phyloP scores from a whole-genome alignment of 2,329 filamentous ascomycete species.

The Sclerotinia spermophila region DNA sequence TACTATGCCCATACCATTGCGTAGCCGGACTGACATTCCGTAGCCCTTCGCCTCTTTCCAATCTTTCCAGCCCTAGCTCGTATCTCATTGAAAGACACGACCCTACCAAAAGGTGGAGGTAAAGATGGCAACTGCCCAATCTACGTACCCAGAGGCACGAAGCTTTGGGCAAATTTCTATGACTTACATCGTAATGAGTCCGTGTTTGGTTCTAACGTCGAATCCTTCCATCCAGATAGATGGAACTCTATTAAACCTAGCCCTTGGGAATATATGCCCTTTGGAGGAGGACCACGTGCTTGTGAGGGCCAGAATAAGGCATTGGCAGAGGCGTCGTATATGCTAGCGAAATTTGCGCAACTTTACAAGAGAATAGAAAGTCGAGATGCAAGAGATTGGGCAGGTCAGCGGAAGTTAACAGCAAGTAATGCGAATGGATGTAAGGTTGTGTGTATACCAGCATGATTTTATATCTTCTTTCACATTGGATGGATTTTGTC shows the following conservation, averaged over 20 bases:
- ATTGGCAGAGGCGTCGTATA: constrained; percentile 20
- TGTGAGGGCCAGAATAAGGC: constrained; percentile 55
- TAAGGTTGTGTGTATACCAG: constrained; percentile 1
- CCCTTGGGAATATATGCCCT: constrained; percentile 62
- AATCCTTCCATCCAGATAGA: constrained; percentile 68
- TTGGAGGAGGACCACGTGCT: constrained; percentile 63
- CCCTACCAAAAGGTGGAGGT: constrained; percentile 22
- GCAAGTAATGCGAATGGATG: constrained; percentile 17
- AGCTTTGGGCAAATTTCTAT: constrained; percentile 3
- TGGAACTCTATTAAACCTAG: constrained; percentile 64
- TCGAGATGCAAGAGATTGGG: constrained; percentile 9
- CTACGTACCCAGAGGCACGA: constrained; percentile 18
- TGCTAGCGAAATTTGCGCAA: constrained; percentile 19
- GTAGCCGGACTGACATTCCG: not conserved
- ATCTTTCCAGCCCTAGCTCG: constrained; percentile 25
- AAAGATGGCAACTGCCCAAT: constrained; percentile 21
- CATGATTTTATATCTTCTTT: not conserved
- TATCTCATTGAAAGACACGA: constrained; percentile 19
- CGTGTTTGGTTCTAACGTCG: constrained; percentile 66
- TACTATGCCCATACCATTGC: not conserved
- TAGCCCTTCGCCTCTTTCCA: constrained; percentile 29
- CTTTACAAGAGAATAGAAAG: constrained; percentile 16
- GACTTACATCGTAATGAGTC: not conserved
- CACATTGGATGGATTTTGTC: not conserved
- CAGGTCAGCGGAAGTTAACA: constrained; percentile 12